Percentiles rank a stretch among this genome's conserved stretches.
Conservation (phyloP, 2,329 filamentous ascomycete genomes). For the Ophiostoma tasmaniense region DNA sequence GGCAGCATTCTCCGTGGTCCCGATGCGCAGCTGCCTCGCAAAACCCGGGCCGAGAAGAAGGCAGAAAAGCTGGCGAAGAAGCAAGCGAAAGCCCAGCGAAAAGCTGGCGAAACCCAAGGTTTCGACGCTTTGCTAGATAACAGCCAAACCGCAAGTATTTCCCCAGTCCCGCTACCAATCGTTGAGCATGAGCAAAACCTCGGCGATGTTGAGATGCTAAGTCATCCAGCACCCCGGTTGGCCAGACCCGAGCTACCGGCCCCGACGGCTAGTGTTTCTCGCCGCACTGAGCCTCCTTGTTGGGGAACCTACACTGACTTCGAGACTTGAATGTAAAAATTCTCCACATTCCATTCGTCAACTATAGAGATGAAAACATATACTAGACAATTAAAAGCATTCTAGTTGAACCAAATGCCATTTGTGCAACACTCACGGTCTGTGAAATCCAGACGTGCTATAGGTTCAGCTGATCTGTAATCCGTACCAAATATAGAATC, state of each 20-base stretch:
- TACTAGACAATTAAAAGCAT: neutral
- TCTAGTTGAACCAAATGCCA: neutral
- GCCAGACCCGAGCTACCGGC: neutral
- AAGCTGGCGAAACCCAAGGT: neutral
- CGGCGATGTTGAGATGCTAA: neutral
- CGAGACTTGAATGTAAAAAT: neutral
- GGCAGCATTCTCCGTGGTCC: neutral
- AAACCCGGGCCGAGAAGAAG: neutral
- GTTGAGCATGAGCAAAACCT: neutral
- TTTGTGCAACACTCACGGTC: neutral
- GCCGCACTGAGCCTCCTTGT: neutral
- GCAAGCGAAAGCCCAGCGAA: neutral
- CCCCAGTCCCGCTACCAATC: neutral
- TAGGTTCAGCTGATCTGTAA: neutral
- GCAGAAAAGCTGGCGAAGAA: neutral
- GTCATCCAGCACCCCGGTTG: neutral
- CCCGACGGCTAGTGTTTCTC: neutral
- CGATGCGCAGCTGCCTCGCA: neutral
- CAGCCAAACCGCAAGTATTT: neutral
- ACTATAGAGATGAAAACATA: neutral
- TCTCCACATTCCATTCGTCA: neutral
- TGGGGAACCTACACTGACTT: neutral
- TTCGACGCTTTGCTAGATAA: neutral
- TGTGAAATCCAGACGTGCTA: neutral
- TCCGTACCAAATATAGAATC: neutral